Evolutionary conservation across 2,329 filamentous ascomycete species (phyloP).

Genomic region (Colletotrichum sp.): DNA sequence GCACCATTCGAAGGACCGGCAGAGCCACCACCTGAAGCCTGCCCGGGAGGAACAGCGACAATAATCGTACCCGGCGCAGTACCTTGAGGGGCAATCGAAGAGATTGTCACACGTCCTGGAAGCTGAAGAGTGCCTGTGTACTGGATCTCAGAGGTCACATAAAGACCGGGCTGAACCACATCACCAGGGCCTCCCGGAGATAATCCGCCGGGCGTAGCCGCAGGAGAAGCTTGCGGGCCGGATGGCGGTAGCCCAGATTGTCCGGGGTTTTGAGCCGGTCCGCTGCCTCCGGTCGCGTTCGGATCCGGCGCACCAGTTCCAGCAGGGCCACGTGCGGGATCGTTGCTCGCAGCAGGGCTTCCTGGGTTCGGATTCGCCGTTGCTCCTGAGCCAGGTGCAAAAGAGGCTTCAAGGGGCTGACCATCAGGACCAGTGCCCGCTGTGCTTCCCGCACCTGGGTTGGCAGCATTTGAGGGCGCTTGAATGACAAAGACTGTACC

Average conservation of each 20-base stretch:
- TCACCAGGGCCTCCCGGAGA: not conserved
- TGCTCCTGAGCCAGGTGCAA: not conserved
- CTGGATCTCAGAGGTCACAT: not conserved
- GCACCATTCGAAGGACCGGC: not conserved
- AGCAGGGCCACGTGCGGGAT: not conserved
- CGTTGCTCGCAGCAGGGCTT: not conserved
- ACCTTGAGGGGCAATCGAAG: not conserved
- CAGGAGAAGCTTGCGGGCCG: not conserved
- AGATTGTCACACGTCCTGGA: not conserved
- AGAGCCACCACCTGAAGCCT: not conserved
- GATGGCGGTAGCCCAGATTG: not conserved
- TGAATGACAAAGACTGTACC: slow-evolving; percentile 11
- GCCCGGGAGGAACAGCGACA: not conserved
- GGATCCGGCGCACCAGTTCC: not conserved
- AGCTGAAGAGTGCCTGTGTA: not conserved
- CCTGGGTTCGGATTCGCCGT: not conserved
- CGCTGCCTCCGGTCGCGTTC: not conserved
- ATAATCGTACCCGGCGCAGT: not conserved
- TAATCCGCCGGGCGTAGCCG: not conserved
- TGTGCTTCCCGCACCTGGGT: not conserved
- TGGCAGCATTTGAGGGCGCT: not conserved
- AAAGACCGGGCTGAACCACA: not conserved
- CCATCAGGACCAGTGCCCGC: not conserved
- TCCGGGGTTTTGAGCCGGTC: not conserved
- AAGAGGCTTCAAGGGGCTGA: not conserved